Evolutionary conservation across 257 asterid species (phyloP).

Genomic region (Jacaranda mimosifolia): DNA sequence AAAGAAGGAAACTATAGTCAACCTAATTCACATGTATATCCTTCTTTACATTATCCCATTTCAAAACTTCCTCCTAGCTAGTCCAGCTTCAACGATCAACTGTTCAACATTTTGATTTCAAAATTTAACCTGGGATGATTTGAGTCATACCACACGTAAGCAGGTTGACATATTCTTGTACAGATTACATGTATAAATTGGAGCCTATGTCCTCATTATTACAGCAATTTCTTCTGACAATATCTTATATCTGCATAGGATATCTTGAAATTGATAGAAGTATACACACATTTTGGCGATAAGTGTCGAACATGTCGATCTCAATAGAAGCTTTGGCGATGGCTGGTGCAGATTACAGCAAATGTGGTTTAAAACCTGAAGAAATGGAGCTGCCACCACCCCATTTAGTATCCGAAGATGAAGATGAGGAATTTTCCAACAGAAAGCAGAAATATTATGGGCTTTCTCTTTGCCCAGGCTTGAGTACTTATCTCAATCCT

Average conservation of each 20-base stretch:
- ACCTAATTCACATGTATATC: slow-evolving; percentile 7
- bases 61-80: background rate
- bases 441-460: background rate
- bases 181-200: background rate
- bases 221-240: background rate
- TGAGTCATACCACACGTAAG: background rate
- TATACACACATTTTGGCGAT: background rate
- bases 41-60: background rate
- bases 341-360: slow-evolving; percentile 30
- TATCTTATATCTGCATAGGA: background rate
- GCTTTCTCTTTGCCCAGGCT: background rate
- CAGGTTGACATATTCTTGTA: background rate
- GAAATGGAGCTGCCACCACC: slow-evolving; percentile 6
- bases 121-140: background rate
- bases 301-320: background rate
- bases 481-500: too few relatives aligned
- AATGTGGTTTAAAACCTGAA: background rate
- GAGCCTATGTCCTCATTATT: background rate
- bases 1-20: background rate
- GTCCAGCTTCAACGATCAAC: background rate
- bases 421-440: background rate
- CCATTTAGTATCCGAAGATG: slow-evolving; percentile 15
- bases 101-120: background rate
- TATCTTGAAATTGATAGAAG: background rate
- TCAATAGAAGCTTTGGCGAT: slow-evolving; percentile 34